Conservation (phyloP, 2,329 filamentous ascomycete species). For the Aspergillus arachidicola region DNA sequence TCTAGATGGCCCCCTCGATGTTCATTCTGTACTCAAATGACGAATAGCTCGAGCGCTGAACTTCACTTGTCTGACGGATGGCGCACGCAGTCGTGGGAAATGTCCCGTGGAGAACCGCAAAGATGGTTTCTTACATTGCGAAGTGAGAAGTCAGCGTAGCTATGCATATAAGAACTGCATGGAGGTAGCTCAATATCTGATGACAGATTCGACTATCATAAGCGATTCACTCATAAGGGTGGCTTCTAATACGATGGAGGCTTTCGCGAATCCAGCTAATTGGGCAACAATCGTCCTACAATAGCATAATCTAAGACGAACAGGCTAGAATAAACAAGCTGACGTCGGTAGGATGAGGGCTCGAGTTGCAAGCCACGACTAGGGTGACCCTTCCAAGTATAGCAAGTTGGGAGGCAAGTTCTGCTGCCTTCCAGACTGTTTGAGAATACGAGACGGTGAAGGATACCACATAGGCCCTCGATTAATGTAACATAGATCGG, state of each 20-base stretch:
- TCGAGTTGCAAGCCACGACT: not conserved
- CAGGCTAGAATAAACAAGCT: not conserved
- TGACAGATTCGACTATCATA: not conserved
- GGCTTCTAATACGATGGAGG: not conserved
- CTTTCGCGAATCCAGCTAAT: not conserved
- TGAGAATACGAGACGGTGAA: not conserved
- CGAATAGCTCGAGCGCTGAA: not conserved
- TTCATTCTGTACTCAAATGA: not conserved
- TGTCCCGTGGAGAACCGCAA: not conserved
- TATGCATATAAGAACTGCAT: not conserved
- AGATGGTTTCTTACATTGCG: not conserved
- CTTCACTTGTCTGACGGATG: not conserved
- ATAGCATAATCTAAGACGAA: not conserved
- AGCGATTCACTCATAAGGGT: not conserved
- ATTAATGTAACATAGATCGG: not conserved
- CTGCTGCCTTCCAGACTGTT: not conserved
- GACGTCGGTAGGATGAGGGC: not conserved
- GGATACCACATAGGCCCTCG: not conserved
- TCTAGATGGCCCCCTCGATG: not conserved
- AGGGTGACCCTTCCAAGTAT: not conserved
- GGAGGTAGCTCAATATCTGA: accelerated
- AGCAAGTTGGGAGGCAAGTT: not conserved
- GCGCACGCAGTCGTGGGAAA: not conserved
- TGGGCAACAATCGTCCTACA: not conserved
- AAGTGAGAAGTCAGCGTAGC: not conserved